Evolutionary conservation across 495 filamentous ascomycete species (phyloP), one percentile per base, ranked within the genome.

Genomic region (Parachaetomium inaequale): DNA sequence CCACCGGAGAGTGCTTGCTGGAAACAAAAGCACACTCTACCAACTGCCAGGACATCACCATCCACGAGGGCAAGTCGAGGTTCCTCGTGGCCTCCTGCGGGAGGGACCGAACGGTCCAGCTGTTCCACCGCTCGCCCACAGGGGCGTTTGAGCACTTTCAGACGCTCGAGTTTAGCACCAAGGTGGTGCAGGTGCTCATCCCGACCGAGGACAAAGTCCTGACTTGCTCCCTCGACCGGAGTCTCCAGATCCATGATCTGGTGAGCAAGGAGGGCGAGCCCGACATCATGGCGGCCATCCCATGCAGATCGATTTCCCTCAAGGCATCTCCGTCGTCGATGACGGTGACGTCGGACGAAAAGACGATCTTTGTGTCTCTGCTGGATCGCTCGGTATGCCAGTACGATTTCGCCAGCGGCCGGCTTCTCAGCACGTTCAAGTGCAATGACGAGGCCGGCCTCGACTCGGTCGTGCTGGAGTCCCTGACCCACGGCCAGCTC

Each of bases 301-400:
- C 88, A 31, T 76, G 83, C 5, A 85, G 82, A 65, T 87, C 88
- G 15, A 87, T 98, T 58, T 89, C 86, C 3, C 73, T 96, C 54
- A 95, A 93, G 69, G 83, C 92, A 12, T 90, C 93, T 2, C 95
- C 94, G 17, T 81, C 90, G 1, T 92, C 92, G 0, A 93, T 98
- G 86, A 77, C 85, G 2, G 68, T 87, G 14, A 78, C 85, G 58
- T 77, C 85, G 31, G 83, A 87, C 64, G 82, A 85, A 47, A 82
- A 81, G 42, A 76, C 93, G 0, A 72, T 89, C 25, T 79, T 77
- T 59, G 84, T 98, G 3, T 92, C 95, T 1, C 86, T 91, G 7
- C 81, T 90, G 61, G 94, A 98, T 70, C 85, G 93, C 21, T 88
- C 87, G 38, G 79, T 98, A 21, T 86, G 83, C 46, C 86, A 84